These are phyloP conservation scores for Mucuna pruriens DNA, from an alignment of 306 rosid genomes.

Conservation along the genomic window DNA sequence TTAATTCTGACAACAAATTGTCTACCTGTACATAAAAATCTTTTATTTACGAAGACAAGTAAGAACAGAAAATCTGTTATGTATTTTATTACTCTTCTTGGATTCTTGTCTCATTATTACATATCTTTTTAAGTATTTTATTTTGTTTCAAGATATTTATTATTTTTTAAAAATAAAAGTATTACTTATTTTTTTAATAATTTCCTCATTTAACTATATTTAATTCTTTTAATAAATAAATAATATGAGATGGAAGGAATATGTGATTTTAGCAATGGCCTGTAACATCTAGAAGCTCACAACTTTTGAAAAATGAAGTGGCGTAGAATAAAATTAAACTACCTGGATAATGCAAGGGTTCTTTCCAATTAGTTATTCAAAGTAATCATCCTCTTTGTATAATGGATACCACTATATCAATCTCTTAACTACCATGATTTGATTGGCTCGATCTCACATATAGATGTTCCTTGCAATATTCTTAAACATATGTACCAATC, in stretches of 20 bases:
- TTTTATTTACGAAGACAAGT: constrained; percentile 1
- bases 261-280: constrained; percentile 36
- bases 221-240: background rate
- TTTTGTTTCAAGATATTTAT: background rate
- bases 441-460: constrained; percentile 18
- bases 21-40: background rate
- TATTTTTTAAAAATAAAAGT: background rate
- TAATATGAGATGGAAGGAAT: background rate
- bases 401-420: constrained; percentile 32
- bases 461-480: constrained; percentile 34
- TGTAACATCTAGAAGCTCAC: constrained; percentile 39
- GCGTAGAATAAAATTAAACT: constrained; percentile 42
- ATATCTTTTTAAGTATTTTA: background rate
- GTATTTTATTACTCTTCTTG: background rate
- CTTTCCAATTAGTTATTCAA: constrained; percentile 8
- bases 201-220: background rate
- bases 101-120: background rate
- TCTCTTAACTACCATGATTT: constrained; percentile 44
- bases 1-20: constrained; percentile 24
- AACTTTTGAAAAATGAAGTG: background rate
- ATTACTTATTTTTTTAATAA: background rate
- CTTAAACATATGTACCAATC: constrained; percentile 23
- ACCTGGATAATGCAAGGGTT: constrained; percentile 13
- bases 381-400: constrained; percentile 27
- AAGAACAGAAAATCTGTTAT: background rate